Evolutionary conservation across 768 basidiomycete species (phyloP), one percentile per base, ranked within the genome.

Genomic region (Russula sp.): DNA sequence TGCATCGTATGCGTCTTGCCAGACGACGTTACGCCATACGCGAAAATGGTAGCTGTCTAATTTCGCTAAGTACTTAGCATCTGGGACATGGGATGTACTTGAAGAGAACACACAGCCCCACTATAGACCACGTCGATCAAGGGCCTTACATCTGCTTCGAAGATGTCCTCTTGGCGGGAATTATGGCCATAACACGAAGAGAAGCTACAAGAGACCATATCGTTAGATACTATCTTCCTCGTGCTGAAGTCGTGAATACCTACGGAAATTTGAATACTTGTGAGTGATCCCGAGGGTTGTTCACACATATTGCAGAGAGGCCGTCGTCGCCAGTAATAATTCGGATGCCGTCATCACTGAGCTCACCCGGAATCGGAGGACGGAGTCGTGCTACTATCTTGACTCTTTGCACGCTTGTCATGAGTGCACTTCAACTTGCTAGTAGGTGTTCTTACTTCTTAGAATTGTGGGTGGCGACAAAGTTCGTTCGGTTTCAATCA

Each of bases 1-100:
- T 94, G 92, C 90, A 96, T 95, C 0, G 93, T 96, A 72, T 93
- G 84, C 0, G 92, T 95, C 77, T 93, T 94, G 18, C 92, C 93
- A 6, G 88, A 91, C 1, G 90, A 92, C 10, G 91, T 94, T 13
- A 93, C 91, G 7, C 93, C 93, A 73, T 94, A 94, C 1, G 90
- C 89, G 65, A 94, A 93, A 16, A 94, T 84, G 10, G 91, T 93
- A 4, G 91, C 85, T 0, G 87, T 92, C 88, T 91, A 38, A 13
- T 35, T 34, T 6, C 58, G 20, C 18, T 16, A 34, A 22, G 35
- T 11, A 32, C 42, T 50, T 18, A 38, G 51, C 42, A 29, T 35
- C 35, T 43, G 16, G 34, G 51, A 29, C 25, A 38, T 29, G 35
- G n/a, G 45, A 16, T 20, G 8, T 39, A 18, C 14, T 53, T 16